phyloP scores from a whole-genome alignment of 306 rosid species.

The Glycyrrhiza uralensis region DNA sequence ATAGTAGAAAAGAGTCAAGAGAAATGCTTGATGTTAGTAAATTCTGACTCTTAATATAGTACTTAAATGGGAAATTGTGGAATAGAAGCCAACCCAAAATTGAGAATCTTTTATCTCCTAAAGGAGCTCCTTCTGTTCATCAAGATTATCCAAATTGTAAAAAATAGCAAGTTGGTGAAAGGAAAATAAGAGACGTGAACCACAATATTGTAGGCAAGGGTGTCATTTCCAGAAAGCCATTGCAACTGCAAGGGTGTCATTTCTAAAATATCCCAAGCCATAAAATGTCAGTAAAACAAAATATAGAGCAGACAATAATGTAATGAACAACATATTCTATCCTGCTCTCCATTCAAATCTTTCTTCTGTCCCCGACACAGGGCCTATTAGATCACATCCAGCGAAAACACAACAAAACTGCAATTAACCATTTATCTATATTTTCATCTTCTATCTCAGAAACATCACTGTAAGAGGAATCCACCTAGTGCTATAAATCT shows the following conservation, averaged over 20 bases:
- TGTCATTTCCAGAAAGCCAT: no score
- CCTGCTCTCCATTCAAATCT: background rate
- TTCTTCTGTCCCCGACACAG: background rate
- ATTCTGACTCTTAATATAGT: no score
- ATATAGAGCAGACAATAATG: background rate
- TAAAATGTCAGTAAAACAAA: background rate
- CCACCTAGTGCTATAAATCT: background rate
- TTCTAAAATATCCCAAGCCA: background rate
- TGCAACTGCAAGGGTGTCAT: background rate
- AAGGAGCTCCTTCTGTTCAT: no score
- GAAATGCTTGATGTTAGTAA: no score
- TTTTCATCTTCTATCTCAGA: slow-evolving; percentile 6
- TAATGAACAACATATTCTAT: slow-evolving; percentile 13
- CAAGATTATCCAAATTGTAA: no score
- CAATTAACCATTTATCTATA: background rate
- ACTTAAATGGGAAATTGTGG: no score
- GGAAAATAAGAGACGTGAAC: no score
- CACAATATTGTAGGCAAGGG: no score
- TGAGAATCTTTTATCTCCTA: no score
- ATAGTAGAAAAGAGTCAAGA: no score
- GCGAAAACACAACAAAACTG: slow-evolving; percentile 18
- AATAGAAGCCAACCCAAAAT: no score
- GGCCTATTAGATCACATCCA: slow-evolving; percentile 1
- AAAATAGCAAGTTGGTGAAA: no score
- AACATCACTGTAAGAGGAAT: background rate